phyloP scores from a whole-genome alignment of 495 filamentous ascomycete genomes.

The Barbatosphaeria neglecta region DNA sequence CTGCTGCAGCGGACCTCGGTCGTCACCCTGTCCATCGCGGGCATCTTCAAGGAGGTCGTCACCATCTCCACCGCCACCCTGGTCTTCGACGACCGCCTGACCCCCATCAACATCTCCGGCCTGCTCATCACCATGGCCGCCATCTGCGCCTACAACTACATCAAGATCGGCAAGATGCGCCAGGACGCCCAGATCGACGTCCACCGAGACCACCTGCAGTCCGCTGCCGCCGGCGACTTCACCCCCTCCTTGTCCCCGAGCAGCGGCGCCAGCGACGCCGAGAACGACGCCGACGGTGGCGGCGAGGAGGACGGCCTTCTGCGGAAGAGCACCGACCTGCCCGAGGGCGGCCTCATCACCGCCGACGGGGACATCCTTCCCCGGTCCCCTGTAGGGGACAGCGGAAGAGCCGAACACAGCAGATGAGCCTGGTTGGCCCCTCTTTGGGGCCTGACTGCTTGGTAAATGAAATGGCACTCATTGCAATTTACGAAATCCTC shows the following conservation, averaged over 20 bases:
- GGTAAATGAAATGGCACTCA: too few relatives aligned
- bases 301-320: conserved; percentile 11
- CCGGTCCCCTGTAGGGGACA: background rate
- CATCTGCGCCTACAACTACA: conserved; percentile 85
- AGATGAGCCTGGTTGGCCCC: background rate
- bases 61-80: conserved; percentile 84
- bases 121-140: conserved; percentile 77
- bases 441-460: too few relatives aligned
- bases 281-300: conserved; percentile 8
- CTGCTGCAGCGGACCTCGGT: conserved; percentile 90
- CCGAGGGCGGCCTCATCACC: conserved; percentile 8
- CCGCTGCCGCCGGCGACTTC: background rate
- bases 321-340: conserved; percentile 5
- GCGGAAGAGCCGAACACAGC: background rate
- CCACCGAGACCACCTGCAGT: conserved; percentile 15
- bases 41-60: conserved; percentile 98
- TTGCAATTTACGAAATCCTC: too few relatives aligned
- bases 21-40: conserved; percentile 90
- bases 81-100: conserved; percentile 83
- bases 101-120: conserved; percentile 77
- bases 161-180: conserved; percentile 87
- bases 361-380: conserved; percentile 13
- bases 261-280: conserved; percentile 10
- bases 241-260: conserved; percentile 3
- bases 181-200: conserved; percentile 46